Evolutionary conservation across 768 basidiomycete species (phyloP).

Genomic region (Cystobasidium ongulense): DNA sequence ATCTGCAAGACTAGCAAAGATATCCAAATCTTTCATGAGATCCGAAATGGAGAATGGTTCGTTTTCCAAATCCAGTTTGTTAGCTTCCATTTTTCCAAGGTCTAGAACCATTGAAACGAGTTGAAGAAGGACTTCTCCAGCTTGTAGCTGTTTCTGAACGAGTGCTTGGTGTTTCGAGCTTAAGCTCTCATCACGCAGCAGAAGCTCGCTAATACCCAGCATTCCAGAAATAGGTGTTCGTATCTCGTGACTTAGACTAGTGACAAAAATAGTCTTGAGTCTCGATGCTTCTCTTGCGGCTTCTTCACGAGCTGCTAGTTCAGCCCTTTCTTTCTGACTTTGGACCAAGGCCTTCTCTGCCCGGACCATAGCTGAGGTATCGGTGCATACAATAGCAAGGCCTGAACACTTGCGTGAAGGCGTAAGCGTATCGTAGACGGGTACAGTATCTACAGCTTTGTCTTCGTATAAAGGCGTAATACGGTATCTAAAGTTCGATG

Average conservation of each 20-base stretch:
- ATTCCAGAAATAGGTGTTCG: constrained; percentile 34
- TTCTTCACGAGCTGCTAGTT: constrained; percentile 33
- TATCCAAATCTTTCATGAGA: constrained; percentile 90
- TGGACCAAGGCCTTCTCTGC: constrained; percentile 29
- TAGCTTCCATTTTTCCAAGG: constrained; percentile 39
- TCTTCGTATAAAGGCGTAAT: constrained; percentile 1
- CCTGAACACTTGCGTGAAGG: constrained; percentile 7
- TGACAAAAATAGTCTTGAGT: constrained; percentile 36
- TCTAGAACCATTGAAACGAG: constrained; percentile 38
- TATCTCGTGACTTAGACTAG: constrained; percentile 33
- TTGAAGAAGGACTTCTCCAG: constrained; percentile 37
- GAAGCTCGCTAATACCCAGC: constrained; percentile 35
- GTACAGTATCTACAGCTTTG: background rate
- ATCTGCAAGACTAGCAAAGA: constrained; percentile 84
- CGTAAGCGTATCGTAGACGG: background rate
- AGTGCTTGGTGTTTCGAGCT: constrained; percentile 25
- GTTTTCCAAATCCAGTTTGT: constrained; percentile 37
- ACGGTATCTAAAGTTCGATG: constrained; percentile 4
- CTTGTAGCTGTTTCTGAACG: constrained; percentile 33
- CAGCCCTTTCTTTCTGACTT: constrained; percentile 34
- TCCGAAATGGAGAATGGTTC: constrained; percentile 48
- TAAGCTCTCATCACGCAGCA: constrained; percentile 31
- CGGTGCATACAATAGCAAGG: constrained; percentile 37
- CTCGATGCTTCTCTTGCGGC: constrained; percentile 36
- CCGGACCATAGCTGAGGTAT: constrained; percentile 35